Evolutionary conservation across 1,284 basidiomycete genomes (phyloP), one percentile per base, ranked within the genome.

Genomic region (Afroboletus lepidellus): DNA sequence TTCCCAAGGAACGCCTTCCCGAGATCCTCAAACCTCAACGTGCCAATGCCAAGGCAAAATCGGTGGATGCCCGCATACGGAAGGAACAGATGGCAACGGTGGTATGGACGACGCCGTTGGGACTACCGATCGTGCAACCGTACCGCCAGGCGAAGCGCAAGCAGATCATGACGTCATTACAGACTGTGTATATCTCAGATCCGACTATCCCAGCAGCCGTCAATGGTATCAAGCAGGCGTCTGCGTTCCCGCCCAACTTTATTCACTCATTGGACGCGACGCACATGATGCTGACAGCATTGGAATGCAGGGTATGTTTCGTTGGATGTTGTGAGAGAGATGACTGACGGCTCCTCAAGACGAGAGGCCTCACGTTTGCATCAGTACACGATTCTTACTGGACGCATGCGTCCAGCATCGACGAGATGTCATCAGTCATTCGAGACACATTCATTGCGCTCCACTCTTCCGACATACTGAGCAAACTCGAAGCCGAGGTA

Each of bases 321-420:
- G 12, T 23, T 30, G 42, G 7, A 25, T 38, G 24, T 36, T 38
- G 25, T 36, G 20, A 15, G 30, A 23, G 15, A 30, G 36, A 44
- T 27, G 32, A 36, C 45, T 63, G 43, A 64, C 34, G 37, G 29
- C 9, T 11, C 23, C 5, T 46, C 3, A 54, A 90, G 86, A 79
- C 83, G 18, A 79, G 81, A 63, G 78, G 76, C 43, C 69, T 97
- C 54, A 88, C 87, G 0, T 98, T 98, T 68, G 96, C 95, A 0
- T 92, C 93, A 3, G 97, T 99, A 13, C 96, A 99, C 71, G 97
- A 99, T 69, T 98, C 94, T 2, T 99, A 98, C 75, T 99, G 96
- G 96, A 98, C 96, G 8, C 96, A 99, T 67, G 91, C 96, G 0
- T 81, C 77, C 34, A 84, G 82, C 57, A 90, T 98, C 55, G 92